phyloP scores from a whole-genome alignment of 108 stramenopile genomes.

The Stephanodiscus minutulus region DNA sequence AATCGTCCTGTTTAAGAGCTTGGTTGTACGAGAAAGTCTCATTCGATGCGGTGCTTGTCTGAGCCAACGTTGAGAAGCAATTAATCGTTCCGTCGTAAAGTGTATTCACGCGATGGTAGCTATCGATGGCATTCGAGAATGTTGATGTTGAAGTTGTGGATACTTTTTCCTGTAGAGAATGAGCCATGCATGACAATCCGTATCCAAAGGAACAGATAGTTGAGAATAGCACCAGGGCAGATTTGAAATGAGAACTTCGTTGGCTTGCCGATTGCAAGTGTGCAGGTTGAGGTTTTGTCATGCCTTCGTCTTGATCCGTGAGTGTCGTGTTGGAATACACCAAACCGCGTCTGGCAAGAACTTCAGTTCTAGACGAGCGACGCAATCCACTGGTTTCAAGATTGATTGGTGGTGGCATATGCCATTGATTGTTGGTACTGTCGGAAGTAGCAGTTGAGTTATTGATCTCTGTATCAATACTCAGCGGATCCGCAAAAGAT shows the following conservation, averaged over 20 bases:
- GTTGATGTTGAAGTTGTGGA: not conserved
- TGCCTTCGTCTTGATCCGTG: too few species aligned
- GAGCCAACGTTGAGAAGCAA: not conserved
- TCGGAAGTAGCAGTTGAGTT: too few species aligned
- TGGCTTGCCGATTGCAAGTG: not conserved
- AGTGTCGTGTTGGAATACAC: not conserved
- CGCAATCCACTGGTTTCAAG: not conserved
- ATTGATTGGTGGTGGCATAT: not conserved
- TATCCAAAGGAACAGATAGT: not conserved
- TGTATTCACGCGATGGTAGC: not conserved
- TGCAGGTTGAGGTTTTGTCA: too few species aligned
- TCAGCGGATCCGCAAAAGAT: too few species aligned
- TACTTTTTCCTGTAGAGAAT: not conserved
- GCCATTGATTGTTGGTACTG: not conserved
- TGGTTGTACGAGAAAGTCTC: constrained; percentile 7
- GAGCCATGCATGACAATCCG: not conserved
- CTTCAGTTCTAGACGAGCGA: not conserved
- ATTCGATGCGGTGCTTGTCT: not conserved
- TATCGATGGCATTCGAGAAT: constrained; percentile 1
- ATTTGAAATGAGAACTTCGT: not conserved
- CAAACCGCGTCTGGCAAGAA: not conserved
- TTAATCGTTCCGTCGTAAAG: constrained; percentile 14
- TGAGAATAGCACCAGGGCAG: not conserved
- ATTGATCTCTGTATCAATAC: too few species aligned
- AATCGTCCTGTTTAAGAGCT: constrained; percentile 15